These are phyloP conservation scores for Phytophthora nicotianae DNA, from an alignment of 352 stramenopile genomes.

Conservation along the genomic window DNA sequence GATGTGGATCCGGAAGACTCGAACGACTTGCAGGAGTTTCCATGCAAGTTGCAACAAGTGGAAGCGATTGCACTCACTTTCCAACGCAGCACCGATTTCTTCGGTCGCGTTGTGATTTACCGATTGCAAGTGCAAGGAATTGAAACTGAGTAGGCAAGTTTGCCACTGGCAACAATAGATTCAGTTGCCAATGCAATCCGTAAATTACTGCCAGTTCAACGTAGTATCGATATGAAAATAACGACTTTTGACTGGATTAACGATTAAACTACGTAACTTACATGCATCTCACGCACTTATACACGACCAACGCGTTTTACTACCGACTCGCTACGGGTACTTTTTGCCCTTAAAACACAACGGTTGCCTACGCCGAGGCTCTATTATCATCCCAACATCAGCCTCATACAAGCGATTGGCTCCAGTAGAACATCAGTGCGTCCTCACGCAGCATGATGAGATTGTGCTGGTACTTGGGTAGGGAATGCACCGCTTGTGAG, in stretches of 20 bases:
- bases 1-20: slow-evolving; percentile 51
- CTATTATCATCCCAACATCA: slow-evolving; percentile 21
- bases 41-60: slow-evolving; percentile 28
- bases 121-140: slow-evolving; percentile 48
- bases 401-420: slow-evolving; percentile 67
- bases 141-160: slow-evolving; percentile 16
- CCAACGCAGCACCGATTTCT: slow-evolving; percentile 73
- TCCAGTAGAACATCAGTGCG: slow-evolving; percentile 89
- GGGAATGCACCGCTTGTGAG: slow-evolving; percentile 75
- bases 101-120: slow-evolving; percentile 76
- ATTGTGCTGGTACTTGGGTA: slow-evolving; percentile 87
- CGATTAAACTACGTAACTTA: slow-evolving; percentile 14
- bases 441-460: slow-evolving; percentile 84
- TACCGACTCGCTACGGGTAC: slow-evolving; percentile 17
- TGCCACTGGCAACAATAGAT: slow-evolving; percentile 5
- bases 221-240: slow-evolving; percentile 7
- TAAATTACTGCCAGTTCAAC: no score
- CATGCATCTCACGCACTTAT: slow-evolving; percentile 27
- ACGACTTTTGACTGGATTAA: slow-evolving; percentile 16
- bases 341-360: slow-evolving; percentile 31
- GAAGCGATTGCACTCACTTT: slow-evolving; percentile 59
- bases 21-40: slow-evolving; percentile 64
- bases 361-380: slow-evolving; percentile 21
- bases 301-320: slow-evolving; percentile 24
- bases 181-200: neutral